Conservation (phyloP, 495 filamentous ascomycete genomes). For the Xylaria palmicola region DNA sequence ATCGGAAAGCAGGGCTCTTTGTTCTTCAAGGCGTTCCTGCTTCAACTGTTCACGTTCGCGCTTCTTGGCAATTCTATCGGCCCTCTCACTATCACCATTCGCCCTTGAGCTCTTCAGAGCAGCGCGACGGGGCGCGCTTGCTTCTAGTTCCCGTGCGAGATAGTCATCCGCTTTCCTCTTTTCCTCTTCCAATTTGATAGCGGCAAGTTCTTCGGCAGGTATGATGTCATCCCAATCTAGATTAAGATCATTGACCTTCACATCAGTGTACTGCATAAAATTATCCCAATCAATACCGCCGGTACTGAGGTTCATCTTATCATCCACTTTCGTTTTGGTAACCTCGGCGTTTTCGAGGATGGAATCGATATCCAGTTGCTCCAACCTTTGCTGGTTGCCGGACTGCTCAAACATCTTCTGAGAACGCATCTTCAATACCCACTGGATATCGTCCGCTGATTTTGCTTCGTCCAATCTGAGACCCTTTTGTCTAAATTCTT, state of each 20-base stretch:
- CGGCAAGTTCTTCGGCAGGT: constrained; percentile 84
- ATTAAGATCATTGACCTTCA: constrained; percentile 84
- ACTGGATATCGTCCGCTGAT: constrained; percentile 85
- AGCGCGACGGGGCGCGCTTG: constrained; percentile 81
- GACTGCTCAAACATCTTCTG: constrained; percentile 98
- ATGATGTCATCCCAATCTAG: constrained; percentile 96
- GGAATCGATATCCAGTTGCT: constrained; percentile 97
- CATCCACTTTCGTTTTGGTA: constrained; percentile 84
- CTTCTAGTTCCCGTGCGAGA: constrained; percentile 76
- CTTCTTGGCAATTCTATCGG: constrained; percentile 91
- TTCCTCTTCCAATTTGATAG: constrained; percentile 85
- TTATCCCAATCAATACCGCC: constrained; percentile 92
- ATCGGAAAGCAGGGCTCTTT: constrained; percentile 62
- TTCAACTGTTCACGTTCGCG: constrained; percentile 74
- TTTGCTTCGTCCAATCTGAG: constrained; percentile 69
- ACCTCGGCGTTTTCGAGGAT: constrained; percentile 95
- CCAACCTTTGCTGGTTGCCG: constrained; percentile 90
- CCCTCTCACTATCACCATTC: constrained; percentile 69
- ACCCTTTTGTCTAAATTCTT: constrained; percentile 53
- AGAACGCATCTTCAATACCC: constrained; percentile 87
- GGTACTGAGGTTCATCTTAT: constrained; percentile 55
- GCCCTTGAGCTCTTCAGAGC: constrained; percentile 50
- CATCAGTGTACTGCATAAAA: constrained; percentile 90
- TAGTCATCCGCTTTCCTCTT: constrained; percentile 79
- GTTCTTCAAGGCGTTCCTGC: constrained; percentile 58